Conservation (phyloP, 257 asterid species). For the Solanum bukasovii region DNA sequence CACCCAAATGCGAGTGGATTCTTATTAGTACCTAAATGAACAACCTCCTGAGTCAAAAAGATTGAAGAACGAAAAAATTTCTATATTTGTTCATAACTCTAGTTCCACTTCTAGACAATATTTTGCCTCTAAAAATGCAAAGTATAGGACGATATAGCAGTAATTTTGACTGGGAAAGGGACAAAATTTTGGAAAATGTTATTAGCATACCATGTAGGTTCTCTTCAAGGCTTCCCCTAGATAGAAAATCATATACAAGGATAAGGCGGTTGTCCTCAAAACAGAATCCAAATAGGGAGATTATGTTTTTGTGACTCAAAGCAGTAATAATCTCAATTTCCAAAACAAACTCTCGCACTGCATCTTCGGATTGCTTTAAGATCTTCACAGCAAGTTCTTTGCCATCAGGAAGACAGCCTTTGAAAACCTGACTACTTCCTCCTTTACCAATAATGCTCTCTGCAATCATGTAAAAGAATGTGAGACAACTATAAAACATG, state of each 20-base stretch:
- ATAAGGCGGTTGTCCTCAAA: slow-evolving; percentile 62
- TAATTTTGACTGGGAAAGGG: neutral
- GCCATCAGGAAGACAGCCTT: slow-evolving; percentile 76
- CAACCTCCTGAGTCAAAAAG: neutral
- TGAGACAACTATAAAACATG: neutral
- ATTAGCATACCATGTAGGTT: slow-evolving; percentile 64
- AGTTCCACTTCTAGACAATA: neutral
- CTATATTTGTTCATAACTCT: neutral
- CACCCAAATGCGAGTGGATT: slow-evolving; percentile 48
- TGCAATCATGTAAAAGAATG: slow-evolving; percentile 16
- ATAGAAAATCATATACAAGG: slow-evolving; percentile 77
- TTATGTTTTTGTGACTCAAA: slow-evolving; percentile 78
- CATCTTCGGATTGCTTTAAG: slow-evolving; percentile 65
- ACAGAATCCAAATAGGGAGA: slow-evolving; percentile 88
- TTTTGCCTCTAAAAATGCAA: neutral
- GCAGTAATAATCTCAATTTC: slow-evolving; percentile 88
- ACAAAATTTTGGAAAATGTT: neutral
- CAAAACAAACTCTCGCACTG: slow-evolving; percentile 56
- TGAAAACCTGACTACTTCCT: slow-evolving; percentile 86
- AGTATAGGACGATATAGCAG: neutral
- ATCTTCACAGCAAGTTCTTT: slow-evolving; percentile 93
- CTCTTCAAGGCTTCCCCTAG: slow-evolving; percentile 99
- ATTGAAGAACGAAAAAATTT: neutral
- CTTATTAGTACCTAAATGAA: slow-evolving; percentile 42
- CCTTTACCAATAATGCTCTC: slow-evolving; percentile 87